Conservation (phyloP, 2,329 filamentous ascomycete species). For the Didymella segeticola region DNA sequence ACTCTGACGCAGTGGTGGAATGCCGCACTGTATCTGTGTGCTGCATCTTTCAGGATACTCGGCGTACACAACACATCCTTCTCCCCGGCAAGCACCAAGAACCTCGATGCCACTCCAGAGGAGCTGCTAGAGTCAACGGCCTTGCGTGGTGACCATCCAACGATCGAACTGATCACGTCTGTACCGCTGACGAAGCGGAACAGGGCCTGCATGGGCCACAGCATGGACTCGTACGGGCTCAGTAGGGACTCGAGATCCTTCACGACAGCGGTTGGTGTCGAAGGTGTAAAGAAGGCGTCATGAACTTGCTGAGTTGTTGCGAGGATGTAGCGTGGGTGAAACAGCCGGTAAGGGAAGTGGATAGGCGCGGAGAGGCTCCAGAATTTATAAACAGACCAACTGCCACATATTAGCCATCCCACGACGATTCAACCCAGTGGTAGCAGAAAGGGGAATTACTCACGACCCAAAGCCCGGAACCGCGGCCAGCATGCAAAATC, state of each 20-base stretch:
- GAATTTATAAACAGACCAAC: constrained; percentile 33
- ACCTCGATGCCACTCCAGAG: constrained; percentile 12
- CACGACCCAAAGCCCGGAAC: constrained; percentile 60
- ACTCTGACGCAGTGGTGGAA: constrained; percentile 39
- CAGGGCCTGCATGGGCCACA: constrained; percentile 61
- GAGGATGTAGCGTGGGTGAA: constrained; percentile 59
- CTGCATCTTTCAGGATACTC: constrained; percentile 45
- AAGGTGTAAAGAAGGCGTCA: constrained; percentile 59
- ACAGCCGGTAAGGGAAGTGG: constrained; percentile 55
- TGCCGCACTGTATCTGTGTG: constrained; percentile 47
- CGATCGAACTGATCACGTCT: constrained; percentile 50
- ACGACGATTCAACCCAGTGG: not conserved
- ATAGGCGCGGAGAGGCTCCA: constrained; percentile 32
- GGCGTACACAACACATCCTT: constrained; percentile 39
- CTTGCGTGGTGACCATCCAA: constrained; percentile 47
- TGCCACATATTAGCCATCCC: not conserved
- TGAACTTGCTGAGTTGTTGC: constrained; percentile 59
- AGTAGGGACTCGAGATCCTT: constrained; percentile 53
- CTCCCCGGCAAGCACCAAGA: constrained; percentile 34
- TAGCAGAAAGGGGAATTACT: constrained; percentile 33
- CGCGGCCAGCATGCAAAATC: constrained; percentile 56
- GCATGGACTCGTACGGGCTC: constrained; percentile 60
- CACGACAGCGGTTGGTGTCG: constrained; percentile 52
- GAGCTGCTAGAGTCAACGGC: constrained; percentile 24
- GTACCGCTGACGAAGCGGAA: constrained; percentile 52